Conservation (phyloP, 225 moss, liverwort and hornwort genomes). For the Polytrichum commune region DNA sequence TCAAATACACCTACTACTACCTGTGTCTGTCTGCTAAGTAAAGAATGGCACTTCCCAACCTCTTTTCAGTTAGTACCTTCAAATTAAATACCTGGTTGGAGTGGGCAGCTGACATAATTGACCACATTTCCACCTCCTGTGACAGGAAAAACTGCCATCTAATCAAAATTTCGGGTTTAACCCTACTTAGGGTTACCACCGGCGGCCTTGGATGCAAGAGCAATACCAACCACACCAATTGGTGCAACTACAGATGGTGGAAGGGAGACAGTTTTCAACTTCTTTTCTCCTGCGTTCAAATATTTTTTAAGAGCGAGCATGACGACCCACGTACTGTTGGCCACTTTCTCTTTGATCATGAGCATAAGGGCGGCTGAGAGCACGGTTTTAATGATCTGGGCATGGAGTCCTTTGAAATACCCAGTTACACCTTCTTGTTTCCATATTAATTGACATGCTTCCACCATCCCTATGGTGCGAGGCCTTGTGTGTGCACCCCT, state of each 20-base stretch:
- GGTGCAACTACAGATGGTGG: constrained; percentile 45
- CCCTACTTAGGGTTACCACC: constrained; percentile 1
- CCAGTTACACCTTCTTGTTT: constrained; percentile 66
- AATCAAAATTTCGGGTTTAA: no score
- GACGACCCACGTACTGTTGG: constrained; percentile 65
- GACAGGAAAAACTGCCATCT: no score
- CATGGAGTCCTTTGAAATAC: constrained; percentile 83
- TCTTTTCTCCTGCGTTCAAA: constrained; percentile 46
- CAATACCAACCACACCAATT: constrained; percentile 33
- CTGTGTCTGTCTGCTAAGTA: no score
- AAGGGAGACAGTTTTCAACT: constrained; percentile 43
- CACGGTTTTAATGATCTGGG: constrained; percentile 91
- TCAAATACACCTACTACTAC: no score
- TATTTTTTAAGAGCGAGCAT: constrained; percentile 64
- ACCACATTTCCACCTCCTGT: no score
- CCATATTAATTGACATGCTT: constrained; percentile 74
- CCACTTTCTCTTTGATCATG: constrained; percentile 94
- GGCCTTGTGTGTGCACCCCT: constrained; percentile 12
- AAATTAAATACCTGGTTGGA: no score
- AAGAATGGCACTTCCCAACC: no score
- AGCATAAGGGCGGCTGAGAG: constrained; percentile 89
- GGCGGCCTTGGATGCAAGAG: constrained; percentile 50
- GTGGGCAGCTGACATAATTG: no score
- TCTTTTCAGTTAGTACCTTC: no score
- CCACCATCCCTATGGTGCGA: constrained; percentile 48